Conservation (phyloP, 192 early-diverging fungal genomes). For the Coemansia sp. region DNA sequence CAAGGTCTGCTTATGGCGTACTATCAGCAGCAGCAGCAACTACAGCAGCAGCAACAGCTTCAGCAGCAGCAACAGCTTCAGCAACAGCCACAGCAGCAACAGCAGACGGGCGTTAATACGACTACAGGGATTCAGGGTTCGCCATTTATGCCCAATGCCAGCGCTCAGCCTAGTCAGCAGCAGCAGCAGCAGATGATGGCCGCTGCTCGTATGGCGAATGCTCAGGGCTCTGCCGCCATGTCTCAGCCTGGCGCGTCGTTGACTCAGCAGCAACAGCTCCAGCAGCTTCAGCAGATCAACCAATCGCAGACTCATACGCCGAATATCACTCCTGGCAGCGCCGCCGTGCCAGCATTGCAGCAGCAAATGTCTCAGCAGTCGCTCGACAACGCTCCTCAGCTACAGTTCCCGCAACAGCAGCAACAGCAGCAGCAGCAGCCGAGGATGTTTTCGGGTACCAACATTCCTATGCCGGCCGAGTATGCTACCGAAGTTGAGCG, state of each 20-base stretch:
- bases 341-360: background rate
- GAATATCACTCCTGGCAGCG: background rate
- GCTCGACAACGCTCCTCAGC: background rate
- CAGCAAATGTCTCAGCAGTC: slow-evolving; percentile 5
- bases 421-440: slow-evolving; percentile 27
- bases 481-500: slow-evolving; percentile 32
- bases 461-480: slow-evolving; percentile 33
- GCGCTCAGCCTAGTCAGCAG: background rate
- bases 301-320: slow-evolving; percentile 15
- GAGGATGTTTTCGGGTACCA: slow-evolving; percentile 31
- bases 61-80: slow-evolving; percentile 19
- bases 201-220: background rate
- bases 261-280: slow-evolving; percentile 30
- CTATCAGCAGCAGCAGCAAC: slow-evolving; percentile 27
- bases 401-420: slow-evolving; percentile 12
- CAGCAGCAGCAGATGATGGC: slow-evolving; percentile 3
- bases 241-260: slow-evolving; percentile 9
- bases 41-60: slow-evolving; percentile 25
- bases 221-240: slow-evolving; percentile 3
- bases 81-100: slow-evolving; percentile 19
- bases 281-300: slow-evolving; percentile 24
- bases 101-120: slow-evolving; percentile 17
- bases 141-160: slow-evolving; percentile 14
- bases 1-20: slow-evolving; percentile 21
- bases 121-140: slow-evolving; percentile 22